phyloP scores from a whole-genome alignment of 805 yeast species.

The Myxozyma sirexii region DNA sequence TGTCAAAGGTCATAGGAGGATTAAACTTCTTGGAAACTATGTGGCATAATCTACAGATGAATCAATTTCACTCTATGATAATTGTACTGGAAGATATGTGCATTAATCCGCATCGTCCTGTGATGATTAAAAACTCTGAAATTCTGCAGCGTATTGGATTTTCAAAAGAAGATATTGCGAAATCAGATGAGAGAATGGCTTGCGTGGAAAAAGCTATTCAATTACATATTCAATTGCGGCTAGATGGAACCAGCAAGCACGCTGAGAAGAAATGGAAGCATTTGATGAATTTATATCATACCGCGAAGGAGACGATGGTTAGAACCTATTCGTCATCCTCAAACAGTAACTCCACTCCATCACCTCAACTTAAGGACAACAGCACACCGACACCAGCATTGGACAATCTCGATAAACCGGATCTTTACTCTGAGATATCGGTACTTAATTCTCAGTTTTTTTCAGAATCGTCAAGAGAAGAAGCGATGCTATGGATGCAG shows the following conservation, averaged over 20 bases:
- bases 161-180: constrained; percentile 2
- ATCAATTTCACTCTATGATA: not conserved
- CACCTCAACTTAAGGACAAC: not conserved
- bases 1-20: not conserved
- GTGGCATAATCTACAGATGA: constrained; percentile 1
- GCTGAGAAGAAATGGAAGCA: not conserved
- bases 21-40: not conserved
- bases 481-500: not conserved
- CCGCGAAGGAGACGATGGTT: not conserved
- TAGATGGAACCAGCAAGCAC: not conserved
- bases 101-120: not conserved
- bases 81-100: constrained; percentile 2
- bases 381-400: not conserved
- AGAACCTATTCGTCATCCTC: not conserved
- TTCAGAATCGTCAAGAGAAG: not conserved
- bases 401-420: not conserved
- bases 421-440: not conserved
- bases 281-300: constrained; percentile 1
- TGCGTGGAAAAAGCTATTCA: not conserved
- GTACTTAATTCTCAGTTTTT: not conserved
- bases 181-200: not conserved
- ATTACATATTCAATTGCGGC: not conserved
- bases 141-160: constrained; percentile 8
- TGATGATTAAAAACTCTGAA: not conserved
- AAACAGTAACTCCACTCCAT: no score